phyloP scores from a whole-genome alignment of 148 eudicot species.

The Camellia lanceoleosa region DNA sequence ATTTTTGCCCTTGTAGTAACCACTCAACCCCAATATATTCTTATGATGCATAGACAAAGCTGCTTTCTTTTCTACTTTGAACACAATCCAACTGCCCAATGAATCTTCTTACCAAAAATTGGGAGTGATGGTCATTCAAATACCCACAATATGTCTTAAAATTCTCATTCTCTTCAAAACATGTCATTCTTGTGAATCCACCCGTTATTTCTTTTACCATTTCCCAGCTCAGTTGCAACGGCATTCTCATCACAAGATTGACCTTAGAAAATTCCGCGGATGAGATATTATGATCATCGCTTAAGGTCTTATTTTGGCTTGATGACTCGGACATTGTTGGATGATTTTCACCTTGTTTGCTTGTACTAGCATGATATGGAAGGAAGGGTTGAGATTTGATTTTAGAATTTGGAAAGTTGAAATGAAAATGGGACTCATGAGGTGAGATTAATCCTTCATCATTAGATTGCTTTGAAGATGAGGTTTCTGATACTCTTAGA shows the following conservation, averaged over 20 bases:
- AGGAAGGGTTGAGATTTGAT: too few relatives aligned
- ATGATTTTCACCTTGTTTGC: neutral
- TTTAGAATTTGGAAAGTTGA: too few relatives aligned
- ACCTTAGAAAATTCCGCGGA: neutral
- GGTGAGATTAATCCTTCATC: neutral
- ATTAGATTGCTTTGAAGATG: neutral
- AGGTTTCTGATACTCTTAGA: neutral
- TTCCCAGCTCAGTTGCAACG: constrained; percentile 22
- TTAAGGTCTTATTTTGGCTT: neutral
- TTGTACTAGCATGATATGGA: constrained; percentile 8
- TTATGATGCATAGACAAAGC: constrained; percentile 23
- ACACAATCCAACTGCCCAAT: neutral
- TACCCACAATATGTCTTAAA: constrained; percentile 7
- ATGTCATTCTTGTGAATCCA: constrained; percentile 1
- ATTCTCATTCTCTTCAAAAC: neutral
- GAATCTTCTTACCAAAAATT: constrained; percentile 16
- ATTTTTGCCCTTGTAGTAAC: constrained; percentile 13
- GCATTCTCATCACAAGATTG: neutral
- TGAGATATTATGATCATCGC: neutral
- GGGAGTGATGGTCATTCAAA: neutral
- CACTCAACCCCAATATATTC: constrained; percentile 17
- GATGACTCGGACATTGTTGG: neutral
- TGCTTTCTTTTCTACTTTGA: constrained; percentile 17
- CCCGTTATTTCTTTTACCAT: constrained; percentile 15
- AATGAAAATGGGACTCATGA: neutral